These are phyloP conservation scores for Colletotrichum graminicola DNA, from an alignment of 2,329 filamentous ascomycete species.

Conservation along the genomic window DNA sequence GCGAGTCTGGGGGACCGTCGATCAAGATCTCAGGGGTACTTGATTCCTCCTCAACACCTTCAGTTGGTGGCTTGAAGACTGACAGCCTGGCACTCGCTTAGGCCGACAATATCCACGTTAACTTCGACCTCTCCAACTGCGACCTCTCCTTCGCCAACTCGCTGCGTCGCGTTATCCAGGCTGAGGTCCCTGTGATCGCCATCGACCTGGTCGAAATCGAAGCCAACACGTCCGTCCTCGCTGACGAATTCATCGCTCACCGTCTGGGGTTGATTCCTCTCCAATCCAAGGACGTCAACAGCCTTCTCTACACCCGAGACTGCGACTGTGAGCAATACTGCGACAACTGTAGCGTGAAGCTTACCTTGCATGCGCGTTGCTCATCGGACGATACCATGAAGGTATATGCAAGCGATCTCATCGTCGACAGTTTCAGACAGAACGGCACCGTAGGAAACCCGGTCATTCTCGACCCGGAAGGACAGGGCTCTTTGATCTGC, in stretches of 20 bases:
- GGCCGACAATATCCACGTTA: conserved; percentile 84
- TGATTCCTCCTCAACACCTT: background rate
- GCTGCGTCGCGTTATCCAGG: conserved; percentile 88
- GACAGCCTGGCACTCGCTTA: conserved; percentile 53
- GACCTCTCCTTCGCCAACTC: conserved; percentile 95
- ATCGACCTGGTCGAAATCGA: conserved; percentile 96
- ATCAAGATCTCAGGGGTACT: conserved; percentile 72
- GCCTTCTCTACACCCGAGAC: conserved; percentile 88
- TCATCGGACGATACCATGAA: conserved; percentile 90
- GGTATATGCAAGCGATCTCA: conserved; percentile 91
- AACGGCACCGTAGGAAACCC: conserved; percentile 84
- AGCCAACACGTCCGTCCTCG: conserved; percentile 92
- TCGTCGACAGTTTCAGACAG: conserved; percentile 76
- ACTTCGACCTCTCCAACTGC: conserved; percentile 91
- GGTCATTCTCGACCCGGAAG: conserved; percentile 85
- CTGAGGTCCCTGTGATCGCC: conserved; percentile 93
- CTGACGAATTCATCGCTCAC: conserved; percentile 96
- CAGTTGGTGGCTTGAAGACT: conserved; percentile 11
- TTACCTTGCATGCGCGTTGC: conserved; percentile 88
- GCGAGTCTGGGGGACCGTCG: conserved; percentile 66
- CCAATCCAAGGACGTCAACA: conserved; percentile 84
- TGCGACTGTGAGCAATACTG: conserved; percentile 98
- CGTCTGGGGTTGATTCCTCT: conserved; percentile 91
- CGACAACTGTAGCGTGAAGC: conserved; percentile 87
- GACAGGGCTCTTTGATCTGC: conserved; percentile 85